These are phyloP conservation scores for Alternaria postmessia DNA, from an alignment of 2,329 filamentous ascomycete genomes.

Conservation along the genomic window DNA sequence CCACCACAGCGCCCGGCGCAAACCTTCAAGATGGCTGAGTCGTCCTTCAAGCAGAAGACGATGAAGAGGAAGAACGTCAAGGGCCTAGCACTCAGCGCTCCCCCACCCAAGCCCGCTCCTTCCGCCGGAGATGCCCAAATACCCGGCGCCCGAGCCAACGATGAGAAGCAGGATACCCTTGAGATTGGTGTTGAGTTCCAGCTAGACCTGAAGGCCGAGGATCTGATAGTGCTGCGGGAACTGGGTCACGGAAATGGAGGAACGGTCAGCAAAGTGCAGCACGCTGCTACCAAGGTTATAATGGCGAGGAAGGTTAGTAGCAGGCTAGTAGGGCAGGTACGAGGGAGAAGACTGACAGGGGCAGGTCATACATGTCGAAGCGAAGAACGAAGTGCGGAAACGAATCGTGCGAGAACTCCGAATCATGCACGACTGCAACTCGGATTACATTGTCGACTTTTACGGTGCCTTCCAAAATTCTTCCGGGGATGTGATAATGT, in stretches of 20 bases:
- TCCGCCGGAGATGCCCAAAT: constrained; percentile 74
- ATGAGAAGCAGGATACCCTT: constrained; percentile 73
- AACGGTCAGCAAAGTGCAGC: constrained; percentile 97
- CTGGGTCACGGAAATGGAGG: constrained; percentile 95
- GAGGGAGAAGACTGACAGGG: constrained; percentile 19
- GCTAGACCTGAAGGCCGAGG: constrained; percentile 87
- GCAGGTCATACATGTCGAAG: constrained; percentile 96
- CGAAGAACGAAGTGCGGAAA: constrained; percentile 95
- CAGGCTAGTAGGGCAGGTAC: not conserved
- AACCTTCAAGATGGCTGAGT: constrained; percentile 61
- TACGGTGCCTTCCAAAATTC: constrained; percentile 98
- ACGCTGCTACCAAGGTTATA: constrained; percentile 90
- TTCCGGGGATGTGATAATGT: constrained; percentile 98
- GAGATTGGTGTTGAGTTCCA: constrained; percentile 99
- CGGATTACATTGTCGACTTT: constrained; percentile 95
- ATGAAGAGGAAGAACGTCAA: constrained; percentile 99
- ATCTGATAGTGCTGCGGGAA: constrained; percentile 92
- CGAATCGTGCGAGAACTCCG: constrained; percentile 96
- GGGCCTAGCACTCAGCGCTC: constrained; percentile 85
- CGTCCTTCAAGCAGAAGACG: constrained; percentile 71
- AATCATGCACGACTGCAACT: constrained; percentile 98
- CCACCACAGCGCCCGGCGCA: constrained; percentile 26
- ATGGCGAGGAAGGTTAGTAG: constrained; percentile 92
- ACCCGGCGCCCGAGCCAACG: constrained; percentile 66
- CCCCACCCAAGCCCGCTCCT: constrained; percentile 73